Conservation (phyloP, 2,329 filamentous ascomycete genomes). For the Waltergamsia citrina region DNA sequence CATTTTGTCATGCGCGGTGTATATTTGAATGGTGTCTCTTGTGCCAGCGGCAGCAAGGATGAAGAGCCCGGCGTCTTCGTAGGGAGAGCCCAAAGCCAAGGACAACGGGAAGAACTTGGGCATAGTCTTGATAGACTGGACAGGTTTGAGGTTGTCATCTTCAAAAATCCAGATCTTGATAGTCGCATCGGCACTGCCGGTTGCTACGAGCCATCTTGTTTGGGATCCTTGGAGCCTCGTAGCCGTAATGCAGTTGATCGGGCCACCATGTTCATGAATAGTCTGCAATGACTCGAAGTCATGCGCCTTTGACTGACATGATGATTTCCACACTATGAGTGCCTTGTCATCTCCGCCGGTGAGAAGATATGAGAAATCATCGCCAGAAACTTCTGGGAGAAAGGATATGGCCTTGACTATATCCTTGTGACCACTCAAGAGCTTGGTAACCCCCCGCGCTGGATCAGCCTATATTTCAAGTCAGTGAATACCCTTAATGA, state of each 20-base stretch:
- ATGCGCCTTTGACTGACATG: constrained; percentile 10
- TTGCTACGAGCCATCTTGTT: constrained; percentile 49
- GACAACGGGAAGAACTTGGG: constrained; percentile 78
- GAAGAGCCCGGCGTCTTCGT: constrained; percentile 38
- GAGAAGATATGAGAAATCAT: constrained; percentile 50
- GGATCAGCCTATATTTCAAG: constrained; percentile 18
- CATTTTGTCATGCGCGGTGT: constrained; percentile 30
- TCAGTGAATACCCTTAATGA: too few relatives aligned
- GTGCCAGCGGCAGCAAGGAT: constrained; percentile 83
- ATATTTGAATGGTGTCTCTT: constrained; percentile 71
- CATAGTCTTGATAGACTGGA: constrained; percentile 62
- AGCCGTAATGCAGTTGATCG: constrained; percentile 61
- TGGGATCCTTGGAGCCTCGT: constrained; percentile 17
- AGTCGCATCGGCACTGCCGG: constrained; percentile 73
- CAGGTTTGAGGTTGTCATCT: constrained; percentile 34
- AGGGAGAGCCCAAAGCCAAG: constrained; percentile 57
- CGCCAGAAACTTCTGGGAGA: constrained; percentile 39
- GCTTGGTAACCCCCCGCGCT: constrained; percentile 48
- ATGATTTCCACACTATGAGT: constrained; percentile 59
- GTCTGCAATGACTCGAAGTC: constrained; percentile 33
- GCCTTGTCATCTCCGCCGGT: constrained; percentile 76
- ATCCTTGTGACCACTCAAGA: constrained; percentile 70
- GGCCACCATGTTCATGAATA: constrained; percentile 54
- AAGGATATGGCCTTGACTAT: constrained; percentile 80
- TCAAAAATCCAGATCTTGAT: constrained; percentile 61